Evolutionary conservation across 208 protist species (phyloP).

Genomic region (Trypanosoma caninum): DNA sequence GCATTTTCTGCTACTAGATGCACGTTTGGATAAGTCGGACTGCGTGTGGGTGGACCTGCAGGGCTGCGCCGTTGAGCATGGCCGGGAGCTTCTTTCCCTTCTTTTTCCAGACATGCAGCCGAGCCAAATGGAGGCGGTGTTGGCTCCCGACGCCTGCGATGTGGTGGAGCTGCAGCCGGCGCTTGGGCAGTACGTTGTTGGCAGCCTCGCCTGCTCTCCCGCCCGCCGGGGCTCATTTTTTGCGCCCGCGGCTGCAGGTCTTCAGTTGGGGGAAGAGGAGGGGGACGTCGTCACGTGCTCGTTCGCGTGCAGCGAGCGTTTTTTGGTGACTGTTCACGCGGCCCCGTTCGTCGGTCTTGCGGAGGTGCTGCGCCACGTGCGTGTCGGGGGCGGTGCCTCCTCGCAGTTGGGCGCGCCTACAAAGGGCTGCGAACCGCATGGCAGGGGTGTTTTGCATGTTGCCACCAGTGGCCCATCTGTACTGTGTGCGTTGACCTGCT

Average conservation of each 20-base stretch:
- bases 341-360: conserved; percentile 47
- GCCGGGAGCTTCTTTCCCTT: conserved; percentile 28
- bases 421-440: background rate
- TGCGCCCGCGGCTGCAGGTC: background rate
- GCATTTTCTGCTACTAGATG: background rate
- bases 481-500: conserved; percentile 54
- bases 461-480: conserved; percentile 12
- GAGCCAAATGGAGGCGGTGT: conserved; percentile 43
- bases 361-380: conserved; percentile 45
- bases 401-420: background rate
- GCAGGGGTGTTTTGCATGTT: background rate
- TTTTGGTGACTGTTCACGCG: conserved; percentile 65
- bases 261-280: conserved; percentile 27
- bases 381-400: conserved; percentile 24
- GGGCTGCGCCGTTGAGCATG: conserved; percentile 26
- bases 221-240: conserved; percentile 13
- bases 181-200: conserved; percentile 41
- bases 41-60: conserved; percentile 61
- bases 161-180: conserved; percentile 58
- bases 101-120: conserved; percentile 38
- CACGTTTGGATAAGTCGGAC: background rate
- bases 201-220: conserved; percentile 51
- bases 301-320: conserved; percentile 47
- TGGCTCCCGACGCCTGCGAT: conserved; percentile 49
- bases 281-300: conserved; percentile 49